A percentile compares a stretch with the other conserved stretches of the same genome.
These are phyloP conservation scores for Boletellus emodensis DNA, from an alignment of 768 basidiomycete species.

Conservation along the genomic window DNA sequence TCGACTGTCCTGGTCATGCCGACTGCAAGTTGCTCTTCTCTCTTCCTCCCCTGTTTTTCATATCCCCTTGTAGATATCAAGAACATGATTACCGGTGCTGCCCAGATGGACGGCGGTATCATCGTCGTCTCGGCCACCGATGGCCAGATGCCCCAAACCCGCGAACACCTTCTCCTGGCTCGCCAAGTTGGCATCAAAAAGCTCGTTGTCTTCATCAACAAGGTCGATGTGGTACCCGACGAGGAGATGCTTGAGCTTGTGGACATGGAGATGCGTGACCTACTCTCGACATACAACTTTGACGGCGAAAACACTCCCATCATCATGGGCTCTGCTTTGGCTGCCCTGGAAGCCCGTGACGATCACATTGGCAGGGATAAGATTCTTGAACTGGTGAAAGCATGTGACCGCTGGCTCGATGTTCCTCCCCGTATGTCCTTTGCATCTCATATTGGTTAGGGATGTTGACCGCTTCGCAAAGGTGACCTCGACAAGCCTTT, in stretches of 20 bases:
- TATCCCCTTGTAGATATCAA: slow-evolving; percentile 65
- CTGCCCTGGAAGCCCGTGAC: slow-evolving; percentile 86
- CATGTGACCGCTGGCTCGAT: slow-evolving; percentile 94
- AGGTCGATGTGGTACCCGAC: slow-evolving; percentile 94
- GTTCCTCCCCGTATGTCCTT: slow-evolving; percentile 74
- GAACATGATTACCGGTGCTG: slow-evolving; percentile 99
- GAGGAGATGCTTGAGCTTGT: slow-evolving; percentile 98
- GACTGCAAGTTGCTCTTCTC: slow-evolving; percentile 60
- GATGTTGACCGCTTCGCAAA: slow-evolving; percentile 26
- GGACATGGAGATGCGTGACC: slow-evolving; percentile 99
- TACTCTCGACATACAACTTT: slow-evolving; percentile 86
- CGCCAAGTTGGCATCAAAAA: slow-evolving; percentile 97
- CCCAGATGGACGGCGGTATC: slow-evolving; percentile 95
- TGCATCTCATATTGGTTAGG: not conserved
- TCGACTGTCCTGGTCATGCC: slow-evolving; percentile 96
- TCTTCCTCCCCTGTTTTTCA: slow-evolving; percentile 3
- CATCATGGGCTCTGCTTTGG: slow-evolving; percentile 93
- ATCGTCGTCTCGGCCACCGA: slow-evolving; percentile 98
- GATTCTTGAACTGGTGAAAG: slow-evolving; percentile 75
- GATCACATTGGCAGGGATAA: slow-evolving; percentile 75
- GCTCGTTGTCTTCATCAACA: slow-evolving; percentile 99
- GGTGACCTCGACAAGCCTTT: slow-evolving; percentile 98
- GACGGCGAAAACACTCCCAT: slow-evolving; percentile 99
- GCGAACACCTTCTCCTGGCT: slow-evolving; percentile 95
- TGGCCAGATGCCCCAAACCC: slow-evolving; percentile 99